These are phyloP conservation scores for Passiflora organensis DNA, from an alignment of 345 rosid genomes.

Conservation along the genomic window DNA sequence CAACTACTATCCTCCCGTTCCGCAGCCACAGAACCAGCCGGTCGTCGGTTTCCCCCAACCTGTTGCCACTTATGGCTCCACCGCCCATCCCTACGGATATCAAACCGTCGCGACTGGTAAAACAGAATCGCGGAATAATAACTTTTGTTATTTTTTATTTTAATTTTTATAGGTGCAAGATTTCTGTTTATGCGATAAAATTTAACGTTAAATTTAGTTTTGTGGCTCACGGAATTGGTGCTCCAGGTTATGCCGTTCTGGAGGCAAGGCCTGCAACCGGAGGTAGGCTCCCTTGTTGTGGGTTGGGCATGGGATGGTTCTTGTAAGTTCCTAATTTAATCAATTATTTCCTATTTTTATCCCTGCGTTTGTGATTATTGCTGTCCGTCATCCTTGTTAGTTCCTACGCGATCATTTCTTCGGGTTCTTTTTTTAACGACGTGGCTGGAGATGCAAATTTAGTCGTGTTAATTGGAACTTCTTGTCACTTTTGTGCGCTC, in stretches of 20 bases:
- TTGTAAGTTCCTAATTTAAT: slow-evolving; percentile 52
- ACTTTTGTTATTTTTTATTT: background rate
- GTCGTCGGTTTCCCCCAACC: slow-evolving; percentile 41
- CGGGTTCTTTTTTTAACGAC: too few relatives aligned
- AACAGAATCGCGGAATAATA: too few relatives aligned
- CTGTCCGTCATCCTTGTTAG: too few relatives aligned
- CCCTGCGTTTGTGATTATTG: too few relatives aligned
- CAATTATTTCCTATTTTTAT: background rate
- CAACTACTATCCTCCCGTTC: slow-evolving; percentile 49
- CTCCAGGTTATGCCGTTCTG: slow-evolving; percentile 50
- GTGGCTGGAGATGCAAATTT: too few relatives aligned
- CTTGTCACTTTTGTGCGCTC: too few relatives aligned
- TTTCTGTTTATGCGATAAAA: background rate
- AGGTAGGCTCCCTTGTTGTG: slow-evolving; percentile 68
- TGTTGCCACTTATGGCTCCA: slow-evolving; percentile 21
- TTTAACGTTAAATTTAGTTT: background rate
- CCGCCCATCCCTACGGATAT: slow-evolving; percentile 33
- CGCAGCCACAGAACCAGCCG: slow-evolving; percentile 35
- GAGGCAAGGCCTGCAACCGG: slow-evolving; percentile 47
- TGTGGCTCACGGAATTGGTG: slow-evolving; percentile 7
- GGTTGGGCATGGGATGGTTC: slow-evolving; percentile 88
- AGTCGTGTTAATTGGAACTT: too few relatives aligned
- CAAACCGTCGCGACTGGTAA: slow-evolving; percentile 29
- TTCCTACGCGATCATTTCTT: too few relatives aligned
- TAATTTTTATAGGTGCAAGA: too few relatives aligned